Percentiles rank a stretch among this genome's conserved stretches.
These are phyloP conservation scores for Scytalidium lignicola DNA, from an alignment of 2,329 filamentous ascomycete species.

Conservation along the genomic window DNA sequence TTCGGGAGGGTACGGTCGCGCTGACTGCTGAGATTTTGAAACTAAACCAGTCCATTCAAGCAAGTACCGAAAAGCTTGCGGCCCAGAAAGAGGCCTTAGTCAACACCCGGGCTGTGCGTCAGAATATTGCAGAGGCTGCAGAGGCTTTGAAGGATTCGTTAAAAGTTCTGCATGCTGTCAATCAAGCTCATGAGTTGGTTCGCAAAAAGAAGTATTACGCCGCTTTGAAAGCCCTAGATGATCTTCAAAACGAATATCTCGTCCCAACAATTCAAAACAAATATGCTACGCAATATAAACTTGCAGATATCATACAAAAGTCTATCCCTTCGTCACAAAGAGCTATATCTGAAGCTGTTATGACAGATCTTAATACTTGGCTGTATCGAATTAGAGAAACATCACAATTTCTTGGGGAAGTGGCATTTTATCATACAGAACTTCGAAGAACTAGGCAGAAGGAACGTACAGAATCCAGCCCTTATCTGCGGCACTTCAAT, in stretches of 20 bases:
- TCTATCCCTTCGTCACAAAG: constrained; percentile 91
- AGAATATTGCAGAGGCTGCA: constrained; percentile 92
- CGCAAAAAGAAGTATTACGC: constrained; percentile 94
- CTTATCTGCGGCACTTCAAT: constrained; percentile 76
- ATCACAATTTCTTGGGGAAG: constrained; percentile 91
- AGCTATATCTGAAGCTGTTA: constrained; percentile 91
- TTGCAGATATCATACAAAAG: constrained; percentile 92
- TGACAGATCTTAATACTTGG: constrained; percentile 96
- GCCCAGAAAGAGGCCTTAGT: constrained; percentile 93
- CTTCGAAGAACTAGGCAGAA: constrained; percentile 78
- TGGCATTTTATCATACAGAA: constrained; percentile 95
- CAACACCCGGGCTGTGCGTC: constrained; percentile 83
- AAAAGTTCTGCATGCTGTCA: constrained; percentile 86
- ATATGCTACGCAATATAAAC: constrained; percentile 89
- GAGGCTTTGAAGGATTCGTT: constrained; percentile 86
- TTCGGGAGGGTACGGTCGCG: constrained; percentile 83
- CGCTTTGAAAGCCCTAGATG: constrained; percentile 87
- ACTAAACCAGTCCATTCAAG: constrained; percentile 90
- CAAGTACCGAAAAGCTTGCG: constrained; percentile 88
- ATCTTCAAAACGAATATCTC: constrained; percentile 93
- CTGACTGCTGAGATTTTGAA: constrained; percentile 88
- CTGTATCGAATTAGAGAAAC: constrained; percentile 91
- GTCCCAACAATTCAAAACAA: constrained; percentile 66
- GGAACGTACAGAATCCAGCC: constrained; percentile 70
- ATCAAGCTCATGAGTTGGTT: constrained; percentile 88